Conservation (phyloP, 768 basidiomycete species). For the Termitomyces sp. region DNA sequence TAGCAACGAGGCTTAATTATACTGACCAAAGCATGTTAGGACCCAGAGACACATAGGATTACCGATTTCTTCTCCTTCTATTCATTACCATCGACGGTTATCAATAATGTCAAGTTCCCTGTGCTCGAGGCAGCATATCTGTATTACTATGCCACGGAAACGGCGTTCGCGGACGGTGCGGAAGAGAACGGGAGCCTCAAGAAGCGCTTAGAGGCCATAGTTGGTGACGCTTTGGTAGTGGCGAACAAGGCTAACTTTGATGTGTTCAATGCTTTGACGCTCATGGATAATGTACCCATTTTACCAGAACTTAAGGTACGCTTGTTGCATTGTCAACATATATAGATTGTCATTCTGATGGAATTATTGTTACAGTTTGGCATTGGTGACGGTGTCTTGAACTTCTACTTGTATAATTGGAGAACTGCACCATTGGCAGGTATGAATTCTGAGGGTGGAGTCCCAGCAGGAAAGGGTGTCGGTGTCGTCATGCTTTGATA, state of each 20-base stretch:
- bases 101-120: slow-evolving; percentile 65
- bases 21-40: slow-evolving; percentile 24
- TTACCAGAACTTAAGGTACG: slow-evolving; percentile 78
- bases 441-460: slow-evolving; percentile 41
- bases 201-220: slow-evolving; percentile 61
- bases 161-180: slow-evolving; percentile 54
- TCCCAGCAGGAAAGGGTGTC: slow-evolving; percentile 70
- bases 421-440: slow-evolving; percentile 78
- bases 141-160: slow-evolving; percentile 89
- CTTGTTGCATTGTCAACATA: background rate
- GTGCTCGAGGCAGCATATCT: slow-evolving; percentile 90
- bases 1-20: background rate
- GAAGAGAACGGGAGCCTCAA: slow-evolving; percentile 62
- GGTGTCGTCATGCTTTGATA: slow-evolving; percentile 90
- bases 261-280: slow-evolving; percentile 90
- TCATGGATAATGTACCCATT: slow-evolving; percentile 90
- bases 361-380: slow-evolving; percentile 60
- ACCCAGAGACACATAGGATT: slow-evolving; percentile 74
- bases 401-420: slow-evolving; percentile 97
- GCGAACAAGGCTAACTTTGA: slow-evolving; percentile 88
- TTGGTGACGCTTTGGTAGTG: slow-evolving; percentile 75
- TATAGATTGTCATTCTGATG: background rate
- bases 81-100: slow-evolving; percentile 90
- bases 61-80: slow-evolving; percentile 99
- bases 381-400: slow-evolving; percentile 84